Evolutionary conservation across 805 yeast species (phyloP).

Genomic region (Vanderwaltozyma polyspora): DNA sequence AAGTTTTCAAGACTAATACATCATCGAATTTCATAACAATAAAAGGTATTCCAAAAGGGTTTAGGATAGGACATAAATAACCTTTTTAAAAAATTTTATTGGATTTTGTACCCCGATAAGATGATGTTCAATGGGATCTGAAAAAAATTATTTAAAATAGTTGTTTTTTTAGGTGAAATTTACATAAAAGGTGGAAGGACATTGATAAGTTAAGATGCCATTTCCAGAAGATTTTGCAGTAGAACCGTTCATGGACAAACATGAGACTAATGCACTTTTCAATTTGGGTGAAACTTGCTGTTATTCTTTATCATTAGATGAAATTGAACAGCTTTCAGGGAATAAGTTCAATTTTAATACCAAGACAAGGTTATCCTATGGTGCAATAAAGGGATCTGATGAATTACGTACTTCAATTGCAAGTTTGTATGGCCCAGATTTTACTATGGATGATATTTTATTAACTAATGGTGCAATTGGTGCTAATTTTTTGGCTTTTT

Average conservation of each 20-base stretch:
- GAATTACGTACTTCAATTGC: slow-evolving; percentile 30
- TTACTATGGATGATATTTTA: slow-evolving; percentile 30
- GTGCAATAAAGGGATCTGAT: slow-evolving; percentile 37
- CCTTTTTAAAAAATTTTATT: not conserved
- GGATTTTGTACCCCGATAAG: not conserved
- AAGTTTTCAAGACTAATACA: too few species aligned
- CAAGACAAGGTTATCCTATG: slow-evolving; percentile 31
- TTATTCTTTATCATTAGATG: slow-evolving; percentile 32
- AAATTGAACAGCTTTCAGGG: slow-evolving; percentile 27
- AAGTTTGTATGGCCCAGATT: slow-evolving; percentile 24
- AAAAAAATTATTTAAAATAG: too few species aligned
- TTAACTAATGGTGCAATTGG: slow-evolving; percentile 48
- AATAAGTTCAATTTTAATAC: slow-evolving; percentile 16
- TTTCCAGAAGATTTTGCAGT: slow-evolving; percentile 36
- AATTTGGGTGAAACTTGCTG: slow-evolving; percentile 47
- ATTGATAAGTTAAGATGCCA: too few species aligned
- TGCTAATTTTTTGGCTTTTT: slow-evolving; percentile 38
- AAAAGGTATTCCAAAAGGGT: too few species aligned
- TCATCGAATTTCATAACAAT: too few species aligned
- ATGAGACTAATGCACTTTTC: slow-evolving; percentile 31
- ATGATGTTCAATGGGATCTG: too few species aligned
- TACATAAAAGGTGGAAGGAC: too few species aligned
- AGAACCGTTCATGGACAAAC: slow-evolving; percentile 44
- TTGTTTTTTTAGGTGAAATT: too few species aligned
- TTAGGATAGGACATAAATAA: too few species aligned